Conservation (phyloP, 208 protist species). For the Paratrypanosoma confusum region DNA sequence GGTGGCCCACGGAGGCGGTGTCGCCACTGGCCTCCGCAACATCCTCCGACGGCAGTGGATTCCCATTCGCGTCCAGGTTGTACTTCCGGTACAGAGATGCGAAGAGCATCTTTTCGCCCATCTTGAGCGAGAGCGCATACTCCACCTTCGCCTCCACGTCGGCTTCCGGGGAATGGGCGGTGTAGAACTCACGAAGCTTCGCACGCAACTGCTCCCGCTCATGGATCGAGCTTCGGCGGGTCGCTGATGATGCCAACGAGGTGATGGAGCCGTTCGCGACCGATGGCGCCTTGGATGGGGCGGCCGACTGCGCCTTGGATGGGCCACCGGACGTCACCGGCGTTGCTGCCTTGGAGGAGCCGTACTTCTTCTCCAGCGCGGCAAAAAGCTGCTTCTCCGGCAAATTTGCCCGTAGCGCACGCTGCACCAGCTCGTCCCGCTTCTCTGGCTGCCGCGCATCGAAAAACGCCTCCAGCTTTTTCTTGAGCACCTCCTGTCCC, state of each 20-base stretch:
- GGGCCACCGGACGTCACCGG: background rate
- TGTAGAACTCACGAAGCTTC: conserved; percentile 4
- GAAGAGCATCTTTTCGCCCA: conserved; percentile 7
- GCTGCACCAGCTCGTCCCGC: background rate
- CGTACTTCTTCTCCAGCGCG: background rate
- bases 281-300: too few species aligned
- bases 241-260: too few species aligned
- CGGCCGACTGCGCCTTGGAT: too few species aligned
- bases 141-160: conserved; percentile 5
- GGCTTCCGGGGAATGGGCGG: background rate
- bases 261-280: too few species aligned
- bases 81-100: conserved; percentile 5
- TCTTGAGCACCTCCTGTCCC: background rate
- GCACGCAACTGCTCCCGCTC: background rate
- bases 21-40: background rate
- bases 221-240: too few species aligned
- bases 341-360: background rate
- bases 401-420: background rate
- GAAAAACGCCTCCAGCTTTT: background rate
- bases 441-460: conserved; percentile 1
- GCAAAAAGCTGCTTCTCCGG: too few species aligned
- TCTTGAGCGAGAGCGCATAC: conserved; percentile 6
- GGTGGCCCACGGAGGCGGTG: background rate
- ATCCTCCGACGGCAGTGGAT: conserved; percentile 3
- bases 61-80: conserved; percentile 5